Percentiles rank a stretch among this genome's conserved stretches.
Conservation (phyloP, 1,284 basidiomycete species). For the Athelia sp. region DNA sequence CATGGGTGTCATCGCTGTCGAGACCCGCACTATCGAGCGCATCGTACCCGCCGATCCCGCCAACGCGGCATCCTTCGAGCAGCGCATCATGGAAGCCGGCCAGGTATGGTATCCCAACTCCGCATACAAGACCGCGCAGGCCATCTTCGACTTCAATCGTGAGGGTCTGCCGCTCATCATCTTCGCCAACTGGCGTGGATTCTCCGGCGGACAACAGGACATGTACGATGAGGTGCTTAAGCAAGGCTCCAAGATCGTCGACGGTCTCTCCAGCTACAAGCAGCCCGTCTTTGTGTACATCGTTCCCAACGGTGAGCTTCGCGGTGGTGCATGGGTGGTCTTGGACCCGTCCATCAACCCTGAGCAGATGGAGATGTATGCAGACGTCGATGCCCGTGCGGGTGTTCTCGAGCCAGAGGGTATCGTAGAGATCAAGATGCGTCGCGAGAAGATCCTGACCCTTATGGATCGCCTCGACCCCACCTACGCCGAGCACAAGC, state of each 20-base stretch:
- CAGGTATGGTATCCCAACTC: conserved; percentile 99
- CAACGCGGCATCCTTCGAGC: conserved; percentile 96
- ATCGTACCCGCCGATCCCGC: conserved; percentile 98
- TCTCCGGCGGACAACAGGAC: conserved; percentile 99
- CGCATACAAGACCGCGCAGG: conserved; percentile 99
- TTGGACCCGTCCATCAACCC: conserved; percentile 96
- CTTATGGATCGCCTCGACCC: conserved; percentile 95
- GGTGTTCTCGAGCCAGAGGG: conserved; percentile 99
- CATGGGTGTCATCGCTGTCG: conserved; percentile 96
- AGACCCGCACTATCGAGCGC: conserved; percentile 96
- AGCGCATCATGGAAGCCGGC: conserved; percentile 97
- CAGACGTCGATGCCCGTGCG: conserved; percentile 92
- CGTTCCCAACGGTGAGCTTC: conserved; percentile 96
- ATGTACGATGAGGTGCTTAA: conserved; percentile 97
- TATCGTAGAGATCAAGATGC: conserved; percentile 92
- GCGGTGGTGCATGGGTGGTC: conserved; percentile 99
- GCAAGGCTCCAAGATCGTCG: conserved; percentile 96
- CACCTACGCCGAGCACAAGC: conserved; percentile 80
- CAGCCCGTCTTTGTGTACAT: conserved; percentile 99
- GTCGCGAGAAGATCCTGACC: conserved; percentile 83
- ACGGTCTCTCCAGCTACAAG: conserved; percentile 95
- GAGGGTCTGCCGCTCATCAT: conserved; percentile 97
- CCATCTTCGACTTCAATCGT: conserved; percentile 97
- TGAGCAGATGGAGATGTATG: conserved; percentile 99
- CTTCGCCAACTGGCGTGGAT: conserved; percentile 99